Conservation (phyloP, 805 yeast species). For the Isabelozyma rhagii region DNA sequence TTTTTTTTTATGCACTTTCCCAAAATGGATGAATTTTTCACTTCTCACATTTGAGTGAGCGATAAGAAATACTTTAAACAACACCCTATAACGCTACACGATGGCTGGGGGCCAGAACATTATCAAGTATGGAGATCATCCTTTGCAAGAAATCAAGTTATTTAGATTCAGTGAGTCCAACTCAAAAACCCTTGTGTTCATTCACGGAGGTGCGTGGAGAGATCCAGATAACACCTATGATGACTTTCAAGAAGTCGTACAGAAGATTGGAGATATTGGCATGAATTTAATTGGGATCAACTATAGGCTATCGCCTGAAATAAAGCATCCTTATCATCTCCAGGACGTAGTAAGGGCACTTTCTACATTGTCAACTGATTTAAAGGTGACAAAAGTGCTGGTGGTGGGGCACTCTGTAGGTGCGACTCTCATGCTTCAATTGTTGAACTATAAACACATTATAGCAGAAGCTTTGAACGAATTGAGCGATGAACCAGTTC, state of each 20-base stretch:
- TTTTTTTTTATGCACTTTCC: neutral
- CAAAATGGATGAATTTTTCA: neutral
- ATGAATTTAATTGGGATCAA: constrained; percentile 39
- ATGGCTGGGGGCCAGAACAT: neutral
- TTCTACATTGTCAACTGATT: constrained; percentile 15
- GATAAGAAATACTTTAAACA: neutral
- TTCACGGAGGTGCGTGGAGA: constrained; percentile 92
- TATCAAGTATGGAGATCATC: constrained; percentile 27
- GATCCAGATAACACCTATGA: constrained; percentile 59
- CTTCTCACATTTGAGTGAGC: neutral
- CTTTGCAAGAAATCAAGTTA: constrained; percentile 27
- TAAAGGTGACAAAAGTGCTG: constrained; percentile 12
- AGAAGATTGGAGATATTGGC: constrained; percentile 2
- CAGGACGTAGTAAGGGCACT: constrained; percentile 53
- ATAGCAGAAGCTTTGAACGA: constrained; percentile 10
- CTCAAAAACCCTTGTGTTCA: constrained; percentile 44
- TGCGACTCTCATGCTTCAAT: constrained; percentile 60
- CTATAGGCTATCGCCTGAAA: constrained; percentile 64
- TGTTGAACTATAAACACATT: constrained; percentile 27
- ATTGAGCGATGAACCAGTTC: neutral
- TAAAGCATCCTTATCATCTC: constrained; percentile 60
- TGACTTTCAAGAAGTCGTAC: constrained; percentile 45
- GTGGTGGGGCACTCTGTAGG: constrained; percentile 80
- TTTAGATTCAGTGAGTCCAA: constrained; percentile 14
- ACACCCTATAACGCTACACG: neutral